phyloP scores from a whole-genome alignment of 768 basidiomycete species.

The Lactarius hengduanensis region DNA sequence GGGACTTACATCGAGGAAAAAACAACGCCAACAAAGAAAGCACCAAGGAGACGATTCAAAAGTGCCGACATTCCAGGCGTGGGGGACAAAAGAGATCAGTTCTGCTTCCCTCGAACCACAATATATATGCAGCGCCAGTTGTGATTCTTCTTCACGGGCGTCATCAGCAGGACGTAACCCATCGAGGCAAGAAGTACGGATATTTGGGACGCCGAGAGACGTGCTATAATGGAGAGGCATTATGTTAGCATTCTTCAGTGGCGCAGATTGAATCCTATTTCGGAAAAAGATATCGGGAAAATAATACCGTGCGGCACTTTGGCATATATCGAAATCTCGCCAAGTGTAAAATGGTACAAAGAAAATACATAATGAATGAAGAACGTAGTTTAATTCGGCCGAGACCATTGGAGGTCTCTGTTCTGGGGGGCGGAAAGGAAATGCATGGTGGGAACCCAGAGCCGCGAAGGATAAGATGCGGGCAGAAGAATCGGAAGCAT shows the following conservation, averaged over 20 bases:
- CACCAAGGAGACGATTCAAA: conserved; percentile 12
- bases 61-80: background rate
- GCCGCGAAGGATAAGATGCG: background rate
- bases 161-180: background rate
- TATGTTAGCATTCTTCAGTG: conserved; percentile 1
- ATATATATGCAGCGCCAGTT: conserved; percentile 18
- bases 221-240: background rate
- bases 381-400: background rate
- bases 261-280: background rate
- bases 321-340: background rate
- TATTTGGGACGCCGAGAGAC: conserved; percentile 1
- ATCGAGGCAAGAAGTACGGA: conserved; percentile 4
- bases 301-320: background rate
- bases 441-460: background rate
- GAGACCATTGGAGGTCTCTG: background rate
- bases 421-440: background rate
- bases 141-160: background rate
- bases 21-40: conserved; percentile 15
- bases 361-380: background rate
- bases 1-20: conserved; percentile 16
- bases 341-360: background rate
- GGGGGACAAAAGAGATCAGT: background rate
- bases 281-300: background rate
- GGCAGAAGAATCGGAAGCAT: background rate
- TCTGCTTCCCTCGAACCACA: background rate